These are phyloP conservation scores for Ophiostoma ulmi DNA, from an alignment of 2,329 filamentous ascomycete species.

Conservation along the genomic window DNA sequence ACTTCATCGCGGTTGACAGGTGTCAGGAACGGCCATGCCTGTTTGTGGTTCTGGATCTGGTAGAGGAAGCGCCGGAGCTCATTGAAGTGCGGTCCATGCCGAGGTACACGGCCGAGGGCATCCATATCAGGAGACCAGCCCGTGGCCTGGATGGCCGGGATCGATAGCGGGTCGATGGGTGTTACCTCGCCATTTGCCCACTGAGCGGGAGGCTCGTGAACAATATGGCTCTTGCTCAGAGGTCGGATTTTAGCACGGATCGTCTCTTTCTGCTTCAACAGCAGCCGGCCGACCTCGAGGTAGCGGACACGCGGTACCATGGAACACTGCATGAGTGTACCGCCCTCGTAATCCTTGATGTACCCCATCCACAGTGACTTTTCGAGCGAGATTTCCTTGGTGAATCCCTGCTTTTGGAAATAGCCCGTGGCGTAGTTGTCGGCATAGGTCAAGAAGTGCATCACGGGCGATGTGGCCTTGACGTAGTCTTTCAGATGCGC, in stretches of 20 bases:
- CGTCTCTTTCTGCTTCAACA: conserved; percentile 93
- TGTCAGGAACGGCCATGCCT: conserved; percentile 89
- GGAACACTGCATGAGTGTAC: conserved; percentile 97
- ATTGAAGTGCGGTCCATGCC: conserved; percentile 94
- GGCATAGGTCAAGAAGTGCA: conserved; percentile 98
- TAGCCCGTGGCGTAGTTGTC: conserved; percentile 99
- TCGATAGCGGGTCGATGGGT: conserved; percentile 77
- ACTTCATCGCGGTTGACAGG: conserved; percentile 96
- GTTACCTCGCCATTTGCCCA: conserved; percentile 41
- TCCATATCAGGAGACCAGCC: conserved; percentile 99
- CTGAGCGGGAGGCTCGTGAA: conserved; percentile 79
- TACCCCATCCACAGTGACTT: conserved; percentile 97
- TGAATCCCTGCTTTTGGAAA: conserved; percentile 99
- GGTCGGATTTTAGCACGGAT: conserved; percentile 92
- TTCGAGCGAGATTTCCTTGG: conserved; percentile 93
- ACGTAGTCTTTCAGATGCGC: conserved; percentile 97
- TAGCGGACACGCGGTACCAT: conserved; percentile 98
- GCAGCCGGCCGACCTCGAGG: conserved; percentile 85
- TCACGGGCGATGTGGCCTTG: conserved; percentile 90
- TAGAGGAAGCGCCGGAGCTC: conserved; percentile 88
- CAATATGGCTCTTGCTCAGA: conserved; percentile 79
- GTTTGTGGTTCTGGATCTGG: conserved; percentile 88
- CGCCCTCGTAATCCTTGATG: conserved; percentile 98
- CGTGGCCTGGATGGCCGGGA: conserved; percentile 82
- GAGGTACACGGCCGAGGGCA: conserved; percentile 85